Base-by-base conservation (phyloP, 2,329 filamentous ascomycete species). In the Didymella glomerata region DNA sequence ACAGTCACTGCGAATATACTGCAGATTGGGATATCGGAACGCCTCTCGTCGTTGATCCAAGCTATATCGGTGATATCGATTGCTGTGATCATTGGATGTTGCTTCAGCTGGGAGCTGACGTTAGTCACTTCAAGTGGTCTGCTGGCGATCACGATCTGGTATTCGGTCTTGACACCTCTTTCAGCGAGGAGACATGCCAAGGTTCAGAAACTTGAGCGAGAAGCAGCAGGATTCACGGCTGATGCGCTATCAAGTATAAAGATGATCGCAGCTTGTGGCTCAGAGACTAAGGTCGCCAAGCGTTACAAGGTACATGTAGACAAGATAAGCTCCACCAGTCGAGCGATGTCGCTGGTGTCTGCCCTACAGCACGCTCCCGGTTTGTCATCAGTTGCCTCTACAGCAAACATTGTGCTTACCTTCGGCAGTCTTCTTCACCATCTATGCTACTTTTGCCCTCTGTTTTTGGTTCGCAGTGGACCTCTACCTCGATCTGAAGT, bases 11-110 rank as follows among this genome's bases (percentile, higher is more conserved):
- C 67, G 8, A 74, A 71, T 34, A 56, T 60, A 10, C 48, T 74
- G 18, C 71, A 74, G 51, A 46, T 68, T 22, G 71, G 69, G 6
- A 72, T 74, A 22, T 74, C 70, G 2, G 68, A 73, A 44, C 62
- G 70, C 40, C 57, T 74, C 13, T 65, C 63, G 14, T 65, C 69
- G 4, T 51, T 73, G 14, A 61, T 74, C 6, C 70, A 74, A 50
- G 61, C 63, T n/a, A 48, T 65, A 11, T 57, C 69, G 18, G 63
- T 74, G 1, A 64, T 70, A 7, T 27, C 63, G 28, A 65, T 65
- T 4, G 65, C 68, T 2, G 52, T 71, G 10, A 57, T 71, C 18
- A 66, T 74, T 22, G 67, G 68, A 20, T 73, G 71, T 40, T 59
- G 65, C 24, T 71, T 64, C 48, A 68, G 63, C 32, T 72, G 68